Conservation (phyloP, 2,329 filamentous ascomycete genomes). For the Diaporthe vexans region DNA sequence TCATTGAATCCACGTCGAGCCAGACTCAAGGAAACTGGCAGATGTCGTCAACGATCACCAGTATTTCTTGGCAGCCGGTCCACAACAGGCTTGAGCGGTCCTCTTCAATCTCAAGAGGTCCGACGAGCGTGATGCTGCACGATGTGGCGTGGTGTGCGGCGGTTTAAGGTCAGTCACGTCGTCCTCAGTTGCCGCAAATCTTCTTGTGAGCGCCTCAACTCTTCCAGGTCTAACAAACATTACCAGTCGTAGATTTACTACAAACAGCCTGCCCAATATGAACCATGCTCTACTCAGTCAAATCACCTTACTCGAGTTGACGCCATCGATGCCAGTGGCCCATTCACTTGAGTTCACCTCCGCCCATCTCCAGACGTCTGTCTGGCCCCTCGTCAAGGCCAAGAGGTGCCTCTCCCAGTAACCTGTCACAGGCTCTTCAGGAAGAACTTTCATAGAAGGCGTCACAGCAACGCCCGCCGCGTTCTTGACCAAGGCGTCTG, state of each 20-base stretch:
- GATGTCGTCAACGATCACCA: no score
- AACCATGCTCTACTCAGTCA: no score
- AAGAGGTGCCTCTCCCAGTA: constrained; percentile 52
- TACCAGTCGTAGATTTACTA: not conserved
- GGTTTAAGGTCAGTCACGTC: not conserved
- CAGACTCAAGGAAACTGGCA: no score
- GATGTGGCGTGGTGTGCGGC: no score
- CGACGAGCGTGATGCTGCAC: no score
- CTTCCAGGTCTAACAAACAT: not conserved
- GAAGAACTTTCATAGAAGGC: constrained; percentile 46
- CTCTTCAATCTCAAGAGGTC: no score
- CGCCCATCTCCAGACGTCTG: constrained; percentile 48
- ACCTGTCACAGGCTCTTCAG: constrained; percentile 52
- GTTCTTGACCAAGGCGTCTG: constrained; percentile 39
- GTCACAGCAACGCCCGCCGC: constrained; percentile 40
- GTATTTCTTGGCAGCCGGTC: no score
- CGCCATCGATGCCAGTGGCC: not conserved
- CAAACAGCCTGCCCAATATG: no score
- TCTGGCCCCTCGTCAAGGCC: constrained; percentile 45
- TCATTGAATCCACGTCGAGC: no score
- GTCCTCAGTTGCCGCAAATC: not conserved
- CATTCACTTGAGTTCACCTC: constrained; percentile 19
- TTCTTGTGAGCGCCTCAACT: not conserved
- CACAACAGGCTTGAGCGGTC: no score
- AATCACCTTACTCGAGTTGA: not conserved